Percentiles rank a stretch among this genome's conserved stretches.
phyloP scores from a whole-genome alignment of 352 stramenopile genomes.

The Peronospora destructor region DNA sequence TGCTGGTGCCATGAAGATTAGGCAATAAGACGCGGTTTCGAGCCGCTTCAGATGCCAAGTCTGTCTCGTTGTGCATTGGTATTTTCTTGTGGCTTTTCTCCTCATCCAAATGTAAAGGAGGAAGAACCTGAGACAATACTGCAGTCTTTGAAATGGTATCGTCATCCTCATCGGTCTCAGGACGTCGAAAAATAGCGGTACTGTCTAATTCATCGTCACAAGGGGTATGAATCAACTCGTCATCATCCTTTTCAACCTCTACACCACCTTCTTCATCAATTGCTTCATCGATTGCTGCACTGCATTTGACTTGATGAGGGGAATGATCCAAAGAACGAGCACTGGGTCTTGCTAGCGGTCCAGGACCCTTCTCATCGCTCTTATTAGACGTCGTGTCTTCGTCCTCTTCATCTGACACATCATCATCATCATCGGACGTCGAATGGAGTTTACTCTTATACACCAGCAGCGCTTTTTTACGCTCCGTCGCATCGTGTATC shows the following conservation, averaged over 20 bases:
- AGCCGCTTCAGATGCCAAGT: conserved; percentile 28
- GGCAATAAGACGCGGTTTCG: conserved; percentile 18
- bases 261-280: conserved; percentile 54
- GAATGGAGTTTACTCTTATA: conserved; percentile 71
- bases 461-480: conserved; percentile 73
- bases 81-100: conserved; percentile 12
- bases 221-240: conserved; percentile 62
- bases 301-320: background rate
- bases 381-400: conserved; percentile 16
- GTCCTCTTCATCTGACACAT: conserved; percentile 38
- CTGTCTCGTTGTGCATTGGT: conserved; percentile 22
- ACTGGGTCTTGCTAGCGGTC: conserved; percentile 9
- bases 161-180: conserved; percentile 45
- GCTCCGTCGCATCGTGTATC: conserved; percentile 36
- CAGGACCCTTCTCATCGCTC: conserved; percentile 8
- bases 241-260: conserved; percentile 68
- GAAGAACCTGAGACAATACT: background rate
- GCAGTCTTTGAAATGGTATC: conserved; percentile 9
- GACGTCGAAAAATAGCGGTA: conserved; percentile 42
- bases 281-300: background rate
- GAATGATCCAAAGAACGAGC: conserved; percentile 20
- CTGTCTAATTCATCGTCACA: conserved; percentile 75
- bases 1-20: conserved; percentile 17
- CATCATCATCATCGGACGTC: conserved; percentile 53
- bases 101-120: conserved; percentile 11